Base-by-base conservation (phyloP, 441 rosid species). In the Populus trichocarpa region DNA sequence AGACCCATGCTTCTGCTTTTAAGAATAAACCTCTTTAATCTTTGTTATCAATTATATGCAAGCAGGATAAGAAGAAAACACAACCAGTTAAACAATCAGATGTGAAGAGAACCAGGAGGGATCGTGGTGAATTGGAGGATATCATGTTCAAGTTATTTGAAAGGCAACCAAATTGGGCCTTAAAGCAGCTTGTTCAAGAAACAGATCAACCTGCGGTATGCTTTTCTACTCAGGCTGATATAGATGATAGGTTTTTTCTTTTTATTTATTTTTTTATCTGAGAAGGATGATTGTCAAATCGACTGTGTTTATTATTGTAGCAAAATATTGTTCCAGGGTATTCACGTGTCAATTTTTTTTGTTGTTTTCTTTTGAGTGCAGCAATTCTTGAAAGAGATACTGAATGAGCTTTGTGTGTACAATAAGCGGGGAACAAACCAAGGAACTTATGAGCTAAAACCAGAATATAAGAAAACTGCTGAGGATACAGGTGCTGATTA, bases 71-170 rank as follows among this genome's bases (percentile, higher is more conserved):
- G 92, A 95, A 83, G 91, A 95, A 80, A 83, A 66, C 90, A 23
- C 78, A 78, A 2, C 96, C 97, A 61, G 92, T 92, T 67, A 95
- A 95, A 82, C 99, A 92, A 84, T 80, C 95, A 28, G 98, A 95
- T 16, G 74, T 92, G 84, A 95, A 95, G 87, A 92, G 99, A 83
- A 93, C 96, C 28, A 90, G 99, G 85, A 89, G 98, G 85, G 99
- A 93, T 78, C 97, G 98, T 75, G 95, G 95, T 14, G 99, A 95
- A 75, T 79, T 95, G 79, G 92, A 93, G 81, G 96, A 91, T 84
- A 93, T 95, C 70, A 93, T 95, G 99, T 95, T 95, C 86, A 93
- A 94, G 88, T 88, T 94, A 68, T 94, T 94, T 63, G 98, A 94
- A 83, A 92, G 90, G 71, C 96, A 94, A 77, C 95, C 98, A 23